Evolutionary conservation across 2,329 filamentous ascomycete genomes (phyloP).

Genomic region (Ophiocordyceps robertsii): DNA sequence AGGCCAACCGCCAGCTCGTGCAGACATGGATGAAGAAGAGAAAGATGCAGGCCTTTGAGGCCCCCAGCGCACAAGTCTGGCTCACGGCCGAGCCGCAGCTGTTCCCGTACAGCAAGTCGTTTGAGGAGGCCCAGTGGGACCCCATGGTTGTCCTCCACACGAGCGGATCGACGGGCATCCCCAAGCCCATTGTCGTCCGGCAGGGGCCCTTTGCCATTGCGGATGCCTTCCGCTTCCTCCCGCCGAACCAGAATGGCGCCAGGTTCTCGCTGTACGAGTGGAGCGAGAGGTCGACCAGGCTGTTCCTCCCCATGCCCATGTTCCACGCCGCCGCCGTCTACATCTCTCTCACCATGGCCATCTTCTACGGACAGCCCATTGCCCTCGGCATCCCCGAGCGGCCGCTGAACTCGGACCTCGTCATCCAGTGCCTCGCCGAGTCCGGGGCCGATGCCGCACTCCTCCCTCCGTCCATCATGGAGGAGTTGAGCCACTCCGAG

Average conservation of each 20-base stretch:
- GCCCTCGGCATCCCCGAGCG: conserved; percentile 16
- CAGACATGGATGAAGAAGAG: conserved; percentile 4
- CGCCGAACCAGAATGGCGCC: neutral
- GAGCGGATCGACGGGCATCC: conserved; percentile 5
- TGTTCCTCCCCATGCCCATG: conserved; percentile 17
- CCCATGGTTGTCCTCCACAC: conserved; percentile 6
- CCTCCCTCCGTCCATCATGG: conserved; percentile 25
- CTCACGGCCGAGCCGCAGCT: conserved; percentile 16
- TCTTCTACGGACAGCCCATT: conserved; percentile 16
- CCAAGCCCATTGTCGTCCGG: conserved; percentile 21
- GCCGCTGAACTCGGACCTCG: conserved; percentile 19
- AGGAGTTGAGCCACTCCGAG: conserved; percentile 24
- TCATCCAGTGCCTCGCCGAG: conserved; percentile 16
- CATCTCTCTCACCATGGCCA: conserved; percentile 5
- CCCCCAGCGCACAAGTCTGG: conserved; percentile 18
- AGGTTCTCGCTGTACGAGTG: neutral
- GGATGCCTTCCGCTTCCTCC: conserved; percentile 17
- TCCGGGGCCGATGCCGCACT: conserved; percentile 13
- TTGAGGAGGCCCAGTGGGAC: conserved; percentile 4
- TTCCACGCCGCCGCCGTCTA: conserved; percentile 23
- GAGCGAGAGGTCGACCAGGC: conserved; percentile 2
- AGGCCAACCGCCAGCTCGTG: conserved; percentile 3
- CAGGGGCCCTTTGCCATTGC: conserved; percentile 23
- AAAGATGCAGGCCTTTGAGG: conserved; percentile 22
- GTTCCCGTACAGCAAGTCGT: conserved; percentile 7